A percentile compares a stretch with the other conserved stretches of the same genome.
These are phyloP conservation scores for Nicotiana obtusifolia DNA, from an alignment of 257 asterid species.

Conservation along the genomic window DNA sequence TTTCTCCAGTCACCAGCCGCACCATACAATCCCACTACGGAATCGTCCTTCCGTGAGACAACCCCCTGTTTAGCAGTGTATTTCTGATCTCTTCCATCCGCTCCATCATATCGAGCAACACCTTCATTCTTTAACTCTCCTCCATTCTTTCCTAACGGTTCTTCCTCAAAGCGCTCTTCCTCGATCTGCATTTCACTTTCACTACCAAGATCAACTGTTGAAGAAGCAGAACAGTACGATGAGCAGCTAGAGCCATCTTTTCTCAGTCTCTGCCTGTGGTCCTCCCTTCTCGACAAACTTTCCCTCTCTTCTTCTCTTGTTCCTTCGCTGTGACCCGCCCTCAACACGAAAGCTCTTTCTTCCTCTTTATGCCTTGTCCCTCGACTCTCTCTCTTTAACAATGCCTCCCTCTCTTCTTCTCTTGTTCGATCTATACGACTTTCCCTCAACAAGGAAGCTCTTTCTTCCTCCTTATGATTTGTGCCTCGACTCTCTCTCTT, in stretches of 20 bases:
- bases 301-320: constrained; percentile 41
- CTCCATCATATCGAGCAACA: constrained; percentile 26
- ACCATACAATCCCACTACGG: constrained; percentile 21
- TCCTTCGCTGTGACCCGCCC: constrained; percentile 32
- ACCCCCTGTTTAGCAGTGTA: constrained; percentile 31
- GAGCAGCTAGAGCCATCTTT: constrained; percentile 74
- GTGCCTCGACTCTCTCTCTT: constrained; percentile 15
- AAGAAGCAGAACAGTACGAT: constrained; percentile 67
- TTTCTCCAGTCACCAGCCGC: constrained; percentile 55
- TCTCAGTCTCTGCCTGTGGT: constrained; percentile 41
- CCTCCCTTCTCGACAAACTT: constrained; percentile 30
- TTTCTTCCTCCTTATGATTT: constrained; percentile 5
- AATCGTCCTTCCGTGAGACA: constrained; percentile 33
- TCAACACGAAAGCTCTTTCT: constrained; percentile 7
- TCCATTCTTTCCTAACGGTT: constrained; percentile 21
- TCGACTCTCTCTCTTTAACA: constrained; percentile 16
- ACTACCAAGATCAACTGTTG: constrained; percentile 46
- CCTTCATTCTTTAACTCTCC: constrained; percentile 34
- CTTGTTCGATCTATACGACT: neutral
- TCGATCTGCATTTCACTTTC: constrained; percentile 46
- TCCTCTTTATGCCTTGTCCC: neutral
- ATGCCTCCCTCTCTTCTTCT: constrained; percentile 22
- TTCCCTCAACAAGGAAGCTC: constrained; percentile 1
- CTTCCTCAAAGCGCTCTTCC: constrained; percentile 32
- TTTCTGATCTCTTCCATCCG: constrained; percentile 23